These are phyloP conservation scores for Jamesozyma jinghongensis DNA, from an alignment of 805 yeast genomes.

Conservation along the genomic window DNA sequence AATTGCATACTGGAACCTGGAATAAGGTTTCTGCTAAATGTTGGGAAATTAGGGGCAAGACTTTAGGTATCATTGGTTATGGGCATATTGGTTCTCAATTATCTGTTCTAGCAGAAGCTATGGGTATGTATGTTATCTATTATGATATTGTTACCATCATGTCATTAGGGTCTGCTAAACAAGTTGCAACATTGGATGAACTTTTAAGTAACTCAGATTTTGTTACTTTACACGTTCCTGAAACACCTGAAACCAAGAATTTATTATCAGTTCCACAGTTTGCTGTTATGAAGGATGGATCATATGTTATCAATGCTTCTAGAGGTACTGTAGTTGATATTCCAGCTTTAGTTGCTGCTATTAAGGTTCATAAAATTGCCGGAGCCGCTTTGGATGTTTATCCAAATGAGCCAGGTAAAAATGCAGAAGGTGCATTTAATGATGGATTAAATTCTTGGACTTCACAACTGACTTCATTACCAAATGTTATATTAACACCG, in stretches of 20 bases:
- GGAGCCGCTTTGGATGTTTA: conserved; percentile 96
- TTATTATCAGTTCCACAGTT: conserved; percentile 82
- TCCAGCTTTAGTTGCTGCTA: conserved; percentile 81
- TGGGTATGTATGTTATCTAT: conserved; percentile 94
- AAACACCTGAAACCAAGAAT: conserved; percentile 83
- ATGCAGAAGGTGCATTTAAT: conserved; percentile 70
- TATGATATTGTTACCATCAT: conserved; percentile 86
- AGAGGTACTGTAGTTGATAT: conserved; percentile 97
- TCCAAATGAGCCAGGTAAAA: conserved; percentile 94
- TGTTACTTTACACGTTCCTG: conserved; percentile 90
- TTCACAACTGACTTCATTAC: conserved; percentile 65
- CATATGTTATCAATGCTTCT: conserved; percentile 88
- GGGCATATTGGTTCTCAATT: conserved; percentile 98
- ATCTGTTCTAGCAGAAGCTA: conserved; percentile 89
- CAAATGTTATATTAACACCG: conserved; percentile 88
- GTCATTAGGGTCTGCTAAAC: conserved; percentile 94
- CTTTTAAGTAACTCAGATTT: conserved; percentile 75
- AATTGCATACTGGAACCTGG: conserved; percentile 94
- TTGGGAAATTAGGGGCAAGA: conserved; percentile 98
- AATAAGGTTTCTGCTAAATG: conserved; percentile 87
- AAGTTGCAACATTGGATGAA: conserved; percentile 75
- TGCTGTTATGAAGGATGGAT: conserved; percentile 90
- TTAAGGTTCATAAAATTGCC: conserved; percentile 85
- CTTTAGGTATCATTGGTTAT: conserved; percentile 92
- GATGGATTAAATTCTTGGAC: conserved; percentile 72